Percentiles rank a stretch among this genome's conserved stretches.
Evolutionary conservation across 805 yeast genomes (phyloP).

Genomic region (Teunomyces atbi): DNA sequence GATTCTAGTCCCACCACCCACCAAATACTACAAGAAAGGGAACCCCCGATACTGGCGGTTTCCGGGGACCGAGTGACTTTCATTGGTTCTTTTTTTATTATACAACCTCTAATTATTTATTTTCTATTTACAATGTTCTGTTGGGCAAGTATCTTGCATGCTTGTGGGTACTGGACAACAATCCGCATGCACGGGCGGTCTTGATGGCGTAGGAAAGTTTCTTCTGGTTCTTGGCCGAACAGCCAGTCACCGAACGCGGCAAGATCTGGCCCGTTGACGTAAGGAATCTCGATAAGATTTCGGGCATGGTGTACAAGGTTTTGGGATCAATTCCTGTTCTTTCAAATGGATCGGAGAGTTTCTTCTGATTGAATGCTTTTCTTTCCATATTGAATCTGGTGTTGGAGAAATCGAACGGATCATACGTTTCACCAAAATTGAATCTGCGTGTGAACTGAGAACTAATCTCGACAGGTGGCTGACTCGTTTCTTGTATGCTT

Average conservation of each 20-base stretch:
- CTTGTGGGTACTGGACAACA: conserved; percentile 71
- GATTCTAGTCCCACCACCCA: background rate
- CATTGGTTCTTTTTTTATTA: background rate
- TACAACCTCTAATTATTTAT: background rate
- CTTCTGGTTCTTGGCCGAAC: conserved; percentile 65
- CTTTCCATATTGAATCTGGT: conserved; percentile 49
- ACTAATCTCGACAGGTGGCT: conserved; percentile 35
- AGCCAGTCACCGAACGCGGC: conserved; percentile 70
- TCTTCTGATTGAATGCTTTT: conserved; percentile 24
- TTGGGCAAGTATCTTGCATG: conserved; percentile 48
- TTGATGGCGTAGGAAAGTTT: conserved; percentile 72
- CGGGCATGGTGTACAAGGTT: conserved; percentile 72
- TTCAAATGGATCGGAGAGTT: conserved; percentile 38
- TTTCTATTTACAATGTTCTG: conserved; percentile 28
- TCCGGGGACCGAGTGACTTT: background rate
- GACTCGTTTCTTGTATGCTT: conserved; percentile 26
- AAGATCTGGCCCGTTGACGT: conserved; percentile 73
- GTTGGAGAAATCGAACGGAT: conserved; percentile 17
- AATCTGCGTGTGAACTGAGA: conserved; percentile 37
- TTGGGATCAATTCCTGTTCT: conserved; percentile 61
- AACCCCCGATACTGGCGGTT: background rate
- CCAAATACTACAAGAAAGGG: background rate
- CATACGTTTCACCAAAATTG: conserved; percentile 56
- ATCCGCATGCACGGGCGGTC: conserved; percentile 77
- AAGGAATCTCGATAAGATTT: conserved; percentile 60